Evolutionary conservation across 768 basidiomycete species (phyloP), one percentile per base, ranked within the genome.

Genomic region (Crepidotus variabilis): DNA sequence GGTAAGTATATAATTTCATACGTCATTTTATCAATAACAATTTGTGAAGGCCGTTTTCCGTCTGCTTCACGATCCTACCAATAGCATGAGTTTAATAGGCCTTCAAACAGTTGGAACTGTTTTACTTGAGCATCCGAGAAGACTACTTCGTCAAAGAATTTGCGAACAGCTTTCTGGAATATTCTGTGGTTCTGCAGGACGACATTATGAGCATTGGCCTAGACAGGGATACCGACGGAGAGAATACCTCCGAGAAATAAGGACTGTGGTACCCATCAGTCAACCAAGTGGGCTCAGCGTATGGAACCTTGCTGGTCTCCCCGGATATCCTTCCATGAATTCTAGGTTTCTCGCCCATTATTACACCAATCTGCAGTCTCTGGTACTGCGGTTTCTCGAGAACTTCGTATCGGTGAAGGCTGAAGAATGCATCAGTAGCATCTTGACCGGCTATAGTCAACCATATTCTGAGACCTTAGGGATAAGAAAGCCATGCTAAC

Each of bases 11-110:
- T 80, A 63, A 60, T n/a, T n/a, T n/a, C 91, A 75, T 85, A 88
- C 87, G 90, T 85, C 91, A 96, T 92, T 68, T 84, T 83, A 63
- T 94, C 85, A 54, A 94, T 77, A 39, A 98, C 87, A 59, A 77
- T 75, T 65, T 89, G 84, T 28, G 85, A 85, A 2, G 92, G 87
- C 39, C 91, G 76, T 71, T 96, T 95, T 46, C 94, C 93, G 66
- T 90, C 90, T 59, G 87, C 88, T 74, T 97, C 94, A 60, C 87
- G 84, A 21, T 64, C 68, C 63, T 66, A 35, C 46, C 13, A 16
- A 22, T 14, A 24, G 33, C 21, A 23, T 51, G 36, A 56, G 23
- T 22, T 20, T 16, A 21, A 11, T 22, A 14, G 50, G 8, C 2
- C 39, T 39, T 33, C 8, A 23, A 57, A 14, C 10, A 13, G 22